Evolutionary conservation across 306 rosid species (phyloP).

Genomic region (Gynostemma pentaphyllum): DNA sequence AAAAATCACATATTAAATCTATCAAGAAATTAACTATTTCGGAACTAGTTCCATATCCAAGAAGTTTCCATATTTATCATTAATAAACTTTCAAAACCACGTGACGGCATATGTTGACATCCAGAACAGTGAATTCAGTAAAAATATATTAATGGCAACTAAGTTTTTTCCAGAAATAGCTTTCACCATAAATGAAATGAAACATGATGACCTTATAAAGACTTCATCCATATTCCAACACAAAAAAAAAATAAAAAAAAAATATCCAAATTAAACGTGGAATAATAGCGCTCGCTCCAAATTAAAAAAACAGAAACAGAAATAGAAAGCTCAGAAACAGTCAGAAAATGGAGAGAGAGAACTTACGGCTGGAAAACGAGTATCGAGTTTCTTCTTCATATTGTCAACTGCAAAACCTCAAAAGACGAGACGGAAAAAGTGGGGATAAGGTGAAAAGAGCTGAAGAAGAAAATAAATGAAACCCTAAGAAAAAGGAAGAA

Average conservation of each 20-base stretch:
- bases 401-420: neutral
- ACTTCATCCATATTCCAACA: neutral
- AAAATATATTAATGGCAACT: neutral
- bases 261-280: neutral
- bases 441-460: neutral
- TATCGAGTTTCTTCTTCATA: conserved; percentile 14
- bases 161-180: neutral
- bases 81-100: neutral
- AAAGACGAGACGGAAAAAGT: neutral
- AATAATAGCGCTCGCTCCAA: neutral
- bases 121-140: neutral
- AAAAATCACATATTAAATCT: too few relatives aligned
- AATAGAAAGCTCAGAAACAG: neutral
- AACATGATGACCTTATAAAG: neutral
- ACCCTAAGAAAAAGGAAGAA: neutral
- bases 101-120: neutral
- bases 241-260: neutral
- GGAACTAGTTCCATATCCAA: neutral
- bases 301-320: neutral
- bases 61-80: neutral
- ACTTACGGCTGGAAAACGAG: conserved; percentile 11
- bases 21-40: too few relatives aligned
- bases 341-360: neutral
- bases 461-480: neutral
- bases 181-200: neutral